Evolutionary conservation across 2,329 filamentous ascomycete genomes (phyloP).

Genomic region (Pyrenophora teres): DNA sequence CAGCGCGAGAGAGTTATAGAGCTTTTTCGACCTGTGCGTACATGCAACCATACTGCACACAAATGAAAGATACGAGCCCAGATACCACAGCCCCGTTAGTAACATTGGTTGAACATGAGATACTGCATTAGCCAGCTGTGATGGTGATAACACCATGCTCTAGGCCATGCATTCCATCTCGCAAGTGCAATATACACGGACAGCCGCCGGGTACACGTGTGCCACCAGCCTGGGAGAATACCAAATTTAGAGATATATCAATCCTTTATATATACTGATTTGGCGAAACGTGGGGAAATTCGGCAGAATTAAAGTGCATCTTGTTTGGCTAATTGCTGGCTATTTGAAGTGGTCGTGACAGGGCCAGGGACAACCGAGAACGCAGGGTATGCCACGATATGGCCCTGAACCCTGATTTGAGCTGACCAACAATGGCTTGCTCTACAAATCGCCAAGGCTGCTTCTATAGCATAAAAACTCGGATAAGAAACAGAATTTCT

Average conservation of each 20-base stretch:
- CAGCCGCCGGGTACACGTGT: conserved; percentile 23
- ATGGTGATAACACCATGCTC: conserved; percentile 28
- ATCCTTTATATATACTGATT: conserved; percentile 20
- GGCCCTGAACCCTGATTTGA: conserved; percentile 29
- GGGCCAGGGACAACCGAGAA: conserved; percentile 34
- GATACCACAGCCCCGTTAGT: conserved; percentile 21
- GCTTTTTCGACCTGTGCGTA: conserved; percentile 22
- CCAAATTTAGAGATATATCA: conserved; percentile 19
- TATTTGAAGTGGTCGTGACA: conserved; percentile 37
- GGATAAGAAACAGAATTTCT: conserved; percentile 27
- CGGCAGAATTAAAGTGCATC: conserved; percentile 36
- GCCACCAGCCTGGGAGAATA: conserved; percentile 30
- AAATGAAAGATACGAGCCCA: conserved; percentile 43
- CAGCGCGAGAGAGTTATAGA: conserved; percentile 31
- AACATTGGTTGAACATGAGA: conserved; percentile 26
- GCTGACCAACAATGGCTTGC: conserved; percentile 13
- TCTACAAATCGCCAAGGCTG: conserved; percentile 16
- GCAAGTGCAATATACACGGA: conserved; percentile 23
- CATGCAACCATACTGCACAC: conserved; percentile 28
- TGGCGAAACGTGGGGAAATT: conserved; percentile 21
- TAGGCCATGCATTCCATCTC: conserved; percentile 28
- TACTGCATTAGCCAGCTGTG: conserved; percentile 25
- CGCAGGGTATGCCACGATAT: conserved; percentile 24
- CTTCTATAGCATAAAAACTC: conserved; percentile 8
- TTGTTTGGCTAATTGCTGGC: conserved; percentile 42